Percentiles rank a stretch among this genome's conserved stretches.
Evolutionary conservation across 2,329 filamentous ascomycete species (phyloP).

Genomic region (Fusarium secorum): DNA sequence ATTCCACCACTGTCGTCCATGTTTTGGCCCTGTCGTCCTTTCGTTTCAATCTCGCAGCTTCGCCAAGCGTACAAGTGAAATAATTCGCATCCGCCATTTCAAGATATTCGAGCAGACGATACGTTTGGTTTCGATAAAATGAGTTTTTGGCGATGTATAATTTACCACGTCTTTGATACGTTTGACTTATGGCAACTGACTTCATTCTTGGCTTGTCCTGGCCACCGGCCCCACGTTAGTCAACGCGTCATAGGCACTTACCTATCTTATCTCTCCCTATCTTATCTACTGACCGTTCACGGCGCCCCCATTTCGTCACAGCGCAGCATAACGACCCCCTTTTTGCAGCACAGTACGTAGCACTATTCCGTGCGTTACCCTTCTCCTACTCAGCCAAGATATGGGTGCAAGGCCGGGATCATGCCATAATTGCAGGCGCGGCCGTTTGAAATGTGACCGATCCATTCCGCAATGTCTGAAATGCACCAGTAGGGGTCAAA

Average conservation of each 20-base stretch:
- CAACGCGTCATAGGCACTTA: neutral
- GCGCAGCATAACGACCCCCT: neutral
- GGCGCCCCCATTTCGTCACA: neutral
- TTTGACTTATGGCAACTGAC: neutral
- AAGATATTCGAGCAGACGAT: fast-evolving
- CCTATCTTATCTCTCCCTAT: neutral
- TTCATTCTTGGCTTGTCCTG: neutral
- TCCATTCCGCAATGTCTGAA: neutral
- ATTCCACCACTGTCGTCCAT: conserved; percentile 56
- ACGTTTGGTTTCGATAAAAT: fast-evolving
- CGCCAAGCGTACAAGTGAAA: conserved; percentile 68
- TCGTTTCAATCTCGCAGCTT: conserved; percentile 54
- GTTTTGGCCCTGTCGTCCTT: conserved; percentile 30
- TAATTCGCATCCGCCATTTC: conserved; percentile 54
- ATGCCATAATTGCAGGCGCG: neutral
- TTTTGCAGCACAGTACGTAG: fast-evolving
- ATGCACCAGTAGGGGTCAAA: neutral
- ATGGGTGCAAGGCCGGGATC: neutral
- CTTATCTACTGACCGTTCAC: neutral
- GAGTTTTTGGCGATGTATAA: fast-evolving
- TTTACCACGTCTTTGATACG: too few relatives aligned
- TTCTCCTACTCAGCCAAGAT: fast-evolving
- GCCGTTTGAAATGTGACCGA: neutral
- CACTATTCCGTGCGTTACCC: fast-evolving
- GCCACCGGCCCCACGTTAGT: neutral